Evolutionary conservation across 345 rosid genomes (phyloP).

Genomic region (Eucalyptus sideroxylon): DNA sequence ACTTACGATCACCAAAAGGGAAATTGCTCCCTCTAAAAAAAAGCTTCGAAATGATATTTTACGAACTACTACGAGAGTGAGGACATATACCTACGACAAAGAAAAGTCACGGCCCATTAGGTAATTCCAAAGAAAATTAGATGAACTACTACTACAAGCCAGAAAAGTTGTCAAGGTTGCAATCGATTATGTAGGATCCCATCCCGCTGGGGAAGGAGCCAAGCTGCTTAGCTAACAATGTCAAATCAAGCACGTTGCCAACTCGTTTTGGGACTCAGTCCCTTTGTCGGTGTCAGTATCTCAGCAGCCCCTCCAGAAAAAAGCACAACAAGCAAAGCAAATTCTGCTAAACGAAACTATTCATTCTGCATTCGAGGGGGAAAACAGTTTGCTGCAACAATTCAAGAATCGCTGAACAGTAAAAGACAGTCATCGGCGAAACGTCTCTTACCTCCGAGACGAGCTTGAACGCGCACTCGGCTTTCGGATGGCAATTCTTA

Average conservation of each 20-base stretch:
- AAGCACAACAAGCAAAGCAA: background rate
- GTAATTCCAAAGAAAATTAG: background rate
- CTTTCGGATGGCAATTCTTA: slow-evolving; percentile 77
- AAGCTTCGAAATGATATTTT: background rate
- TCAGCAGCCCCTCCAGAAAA: background rate
- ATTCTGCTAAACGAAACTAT: background rate
- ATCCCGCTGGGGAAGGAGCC: background rate
- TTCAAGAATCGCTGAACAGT: background rate
- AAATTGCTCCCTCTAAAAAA: background rate
- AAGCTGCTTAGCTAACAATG: background rate
- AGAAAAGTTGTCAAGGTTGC: background rate
- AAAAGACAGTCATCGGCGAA: background rate
- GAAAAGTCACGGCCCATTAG: background rate
- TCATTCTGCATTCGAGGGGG: background rate
- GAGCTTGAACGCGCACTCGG: slow-evolving; percentile 89
- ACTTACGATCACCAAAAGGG: background rate
- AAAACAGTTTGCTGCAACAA: background rate
- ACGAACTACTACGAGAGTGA: background rate
- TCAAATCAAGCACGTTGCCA: background rate
- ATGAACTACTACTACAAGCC: background rate
- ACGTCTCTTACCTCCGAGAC: slow-evolving; percentile 57
- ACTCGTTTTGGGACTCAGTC: background rate
- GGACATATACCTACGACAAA: background rate
- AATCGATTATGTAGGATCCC: background rate
- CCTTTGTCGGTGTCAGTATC: background rate